Conservation (phyloP, 2,329 filamentous ascomycete genomes). For the Calonectria naviculata region DNA sequence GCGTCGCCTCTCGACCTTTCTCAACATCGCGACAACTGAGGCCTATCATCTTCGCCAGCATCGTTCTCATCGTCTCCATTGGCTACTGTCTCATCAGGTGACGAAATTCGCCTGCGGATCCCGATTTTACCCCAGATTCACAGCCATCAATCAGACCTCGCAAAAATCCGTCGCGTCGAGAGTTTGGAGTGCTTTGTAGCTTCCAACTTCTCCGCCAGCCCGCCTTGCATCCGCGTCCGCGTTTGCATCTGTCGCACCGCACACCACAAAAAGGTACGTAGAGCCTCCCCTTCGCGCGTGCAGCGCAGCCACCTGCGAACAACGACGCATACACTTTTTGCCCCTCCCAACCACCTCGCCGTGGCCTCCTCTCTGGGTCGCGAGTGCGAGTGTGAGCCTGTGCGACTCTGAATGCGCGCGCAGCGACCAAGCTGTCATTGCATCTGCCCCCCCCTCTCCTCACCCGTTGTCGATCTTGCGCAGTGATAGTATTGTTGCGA, state of each 20-base stretch:
- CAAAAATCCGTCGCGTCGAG: constrained; percentile 30
- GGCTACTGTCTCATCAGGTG: constrained; percentile 63
- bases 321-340: constrained; percentile 2
- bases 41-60: constrained; percentile 64
- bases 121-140: constrained; percentile 41
- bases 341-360: constrained; percentile 18
- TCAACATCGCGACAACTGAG: constrained; percentile 54
- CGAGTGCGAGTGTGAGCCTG: constrained; percentile 6
- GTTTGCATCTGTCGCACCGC: constrained; percentile 27
- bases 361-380: constrained; percentile 12
- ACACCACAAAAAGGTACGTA: constrained; percentile 42
- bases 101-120: constrained; percentile 52
- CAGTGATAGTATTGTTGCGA: constrained; percentile 10
- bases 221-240: constrained; percentile 31
- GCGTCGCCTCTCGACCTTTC: constrained; percentile 46
- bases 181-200: constrained; percentile 32
- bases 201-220: constrained; percentile 22
- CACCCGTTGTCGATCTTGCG: constrained; percentile 21
- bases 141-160: constrained; percentile 36
- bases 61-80: constrained; percentile 58
- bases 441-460: constrained; percentile 10
- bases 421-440: constrained; percentile 8
- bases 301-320: constrained; percentile 16
- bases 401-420: neutral
- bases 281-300: constrained; percentile 18